Evolutionary conservation across 331 rosid genomes (phyloP), one percentile per base, ranked within the genome.

Genomic region (Prunus yedoensis): DNA sequence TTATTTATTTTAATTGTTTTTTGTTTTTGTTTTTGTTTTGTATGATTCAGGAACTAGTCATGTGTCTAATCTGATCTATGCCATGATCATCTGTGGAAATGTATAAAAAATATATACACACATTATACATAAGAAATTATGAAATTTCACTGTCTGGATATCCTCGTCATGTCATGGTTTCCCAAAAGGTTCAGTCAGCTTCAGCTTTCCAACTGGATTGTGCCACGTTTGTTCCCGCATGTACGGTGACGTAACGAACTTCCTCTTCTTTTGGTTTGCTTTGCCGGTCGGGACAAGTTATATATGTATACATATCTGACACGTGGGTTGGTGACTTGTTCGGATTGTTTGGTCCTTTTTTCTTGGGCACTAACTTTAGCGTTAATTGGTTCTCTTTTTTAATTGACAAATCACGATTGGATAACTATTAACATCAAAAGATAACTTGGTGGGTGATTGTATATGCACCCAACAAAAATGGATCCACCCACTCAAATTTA

Each of bases 221-320:
- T n/a, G 47, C 46, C 47, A 30, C 68, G 47, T 63, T 0, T 12
- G 3, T 13, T 59, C 27, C 67, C 21, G 0, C 65, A 4, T 0
- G 46, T 0, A 62, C 0, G 14, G 68, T 63, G 68, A 63, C 68
- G 68, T 32, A 63, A 30, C 47, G 47, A 38, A 30, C 68, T 30
- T 63, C 14, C 20, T 2, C 2, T 27, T 5, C 41, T 38, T 38
- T 38, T 6, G 43, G 43, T 6, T 38, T 38, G 43, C 43, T 60
- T 3, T 32, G 47, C 68, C 47, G 68, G 47, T 63, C 3, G 68
- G 68, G 13, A 63, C 68, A 63, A 63, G 68, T 63, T 15, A 63
- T 16, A n/a, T 2, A 21, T 0, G 27, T 4, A 57, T 10, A 2
- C 63, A 23, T n/a, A 17, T 53, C n/a, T 1, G 0, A 51, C 17